These are phyloP conservation scores for Alisma plantagoaquatica DNA, from an alignment of 106 monocot genomes.

Conservation along the genomic window DNA sequence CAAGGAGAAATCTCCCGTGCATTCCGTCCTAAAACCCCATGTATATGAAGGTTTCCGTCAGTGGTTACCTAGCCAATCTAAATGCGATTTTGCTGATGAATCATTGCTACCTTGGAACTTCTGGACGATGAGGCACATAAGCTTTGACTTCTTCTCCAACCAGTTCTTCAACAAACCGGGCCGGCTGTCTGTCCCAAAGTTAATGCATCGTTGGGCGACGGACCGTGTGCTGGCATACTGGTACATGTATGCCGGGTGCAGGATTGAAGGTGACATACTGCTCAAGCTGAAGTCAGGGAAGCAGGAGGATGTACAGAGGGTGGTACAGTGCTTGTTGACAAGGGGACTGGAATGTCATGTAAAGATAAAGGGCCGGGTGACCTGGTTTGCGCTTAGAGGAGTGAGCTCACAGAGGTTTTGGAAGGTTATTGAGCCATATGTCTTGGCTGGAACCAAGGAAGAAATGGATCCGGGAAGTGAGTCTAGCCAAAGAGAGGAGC, in stretches of 20 bases:
- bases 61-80: slow-evolving; percentile 46
- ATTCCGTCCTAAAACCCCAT: slow-evolving; percentile 47
- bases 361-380: slow-evolving; percentile 71
- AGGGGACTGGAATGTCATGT: slow-evolving; percentile 50
- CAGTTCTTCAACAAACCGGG: slow-evolving; percentile 55
- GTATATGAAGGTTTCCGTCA: slow-evolving; percentile 65
- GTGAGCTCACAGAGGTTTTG: slow-evolving; percentile 47
- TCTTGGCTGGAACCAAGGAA: slow-evolving; percentile 39
- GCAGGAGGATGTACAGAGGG: slow-evolving; percentile 48
- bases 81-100: slow-evolving; percentile 18
- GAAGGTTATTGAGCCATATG: slow-evolving; percentile 49
- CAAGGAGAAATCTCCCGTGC: slow-evolving; percentile 35
- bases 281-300: slow-evolving; percentile 58
- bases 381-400: slow-evolving; percentile 83
- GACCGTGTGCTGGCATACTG: slow-evolving; percentile 75
- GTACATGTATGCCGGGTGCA: slow-evolving; percentile 87
- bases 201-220: slow-evolving; percentile 82
- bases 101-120: slow-evolving; percentile 40
- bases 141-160: slow-evolving; percentile 65
- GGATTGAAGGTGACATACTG: slow-evolving; percentile 55
- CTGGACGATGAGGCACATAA: slow-evolving; percentile 50
- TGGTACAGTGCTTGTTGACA: slow-evolving; percentile 40
- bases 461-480: slow-evolving; percentile 9
- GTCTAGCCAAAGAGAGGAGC: neutral
- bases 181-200: slow-evolving; percentile 41